phyloP scores from a whole-genome alignment of 345 rosid species.

The Arabidopsis suecica region DNA sequence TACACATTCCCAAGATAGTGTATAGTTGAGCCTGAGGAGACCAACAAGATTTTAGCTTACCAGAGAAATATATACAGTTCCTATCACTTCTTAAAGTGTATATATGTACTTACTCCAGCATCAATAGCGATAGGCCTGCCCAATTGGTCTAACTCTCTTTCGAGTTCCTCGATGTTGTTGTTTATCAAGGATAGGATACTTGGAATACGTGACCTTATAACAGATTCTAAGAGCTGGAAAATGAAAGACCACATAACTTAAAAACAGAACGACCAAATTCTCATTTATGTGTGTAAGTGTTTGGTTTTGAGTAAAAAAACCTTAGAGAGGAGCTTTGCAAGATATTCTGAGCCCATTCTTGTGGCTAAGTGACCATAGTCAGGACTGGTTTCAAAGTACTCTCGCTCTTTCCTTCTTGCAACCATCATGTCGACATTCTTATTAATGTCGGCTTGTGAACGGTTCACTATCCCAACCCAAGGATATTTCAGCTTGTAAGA shows the following conservation, averaged over 20 bases:
- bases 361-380: slow-evolving; percentile 85
- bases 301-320: slow-evolving; percentile 50
- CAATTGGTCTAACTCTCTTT: slow-evolving; percentile 85
- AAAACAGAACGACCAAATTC: slow-evolving; percentile 17
- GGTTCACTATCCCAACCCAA: slow-evolving; percentile 97
- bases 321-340: slow-evolving; percentile 91
- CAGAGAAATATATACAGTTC: neutral
- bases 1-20: slow-evolving; percentile 78
- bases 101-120: slow-evolving; percentile 72
- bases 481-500: slow-evolving; percentile 78
- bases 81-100: neutral
- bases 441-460: slow-evolving; percentile 96
- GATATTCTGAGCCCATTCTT: slow-evolving; percentile 97
- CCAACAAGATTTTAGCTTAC: slow-evolving; percentile 16
- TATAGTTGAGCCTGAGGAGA: slow-evolving; percentile 75
- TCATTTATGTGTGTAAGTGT: neutral
- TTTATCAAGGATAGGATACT: slow-evolving; percentile 77
- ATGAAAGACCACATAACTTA: slow-evolving; percentile 13
- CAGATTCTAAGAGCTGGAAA: slow-evolving; percentile 84
- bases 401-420: slow-evolving; percentile 83
- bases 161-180: slow-evolving; percentile 83
- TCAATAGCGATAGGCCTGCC: slow-evolving; percentile 91
- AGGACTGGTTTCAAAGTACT: slow-evolving; percentile 87
- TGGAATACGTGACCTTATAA: slow-evolving; percentile 83
- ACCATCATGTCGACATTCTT: slow-evolving; percentile 85